Evolutionary conservation across 2,329 filamentous ascomycete species (phyloP), one percentile per base, ranked within the genome.

Genomic region (Xylariaceae sp.): DNA sequence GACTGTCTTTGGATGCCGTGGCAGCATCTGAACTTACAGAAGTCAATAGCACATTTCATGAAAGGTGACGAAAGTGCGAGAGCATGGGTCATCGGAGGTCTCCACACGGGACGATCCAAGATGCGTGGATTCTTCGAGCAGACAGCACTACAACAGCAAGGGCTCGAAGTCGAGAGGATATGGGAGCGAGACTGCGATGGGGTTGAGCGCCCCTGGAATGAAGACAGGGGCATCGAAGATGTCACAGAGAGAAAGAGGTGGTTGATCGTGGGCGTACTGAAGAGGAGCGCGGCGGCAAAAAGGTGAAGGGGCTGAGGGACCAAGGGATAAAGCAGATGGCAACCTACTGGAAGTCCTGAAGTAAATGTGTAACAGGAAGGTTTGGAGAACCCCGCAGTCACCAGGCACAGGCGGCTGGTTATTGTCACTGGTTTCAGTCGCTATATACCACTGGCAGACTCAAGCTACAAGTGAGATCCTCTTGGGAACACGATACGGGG

Each of bases 1-100:
- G 84, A 89, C 63, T 87, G 84, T 55, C 72, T 86, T 42, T 89
- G 85, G 84, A 87, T 88, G 81, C 76, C 79, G 2, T 75, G 74
- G 67, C 76, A 88, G 66, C 85, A 89, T 61, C 71, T 63, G n/a
- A 84, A 81, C 59, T 70, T 89, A 19, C 73, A 73, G 35, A 62
- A 57, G 32, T 85, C 81, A 18, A 78, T 87, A 56, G 62, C 71
- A 4, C 78, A 79, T 62, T 85, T 87, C 56, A 67, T 88, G 2
- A 56, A 50, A 15, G 51, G 60, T 9, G 61, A 56, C 3, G 52
- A 64, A 2, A 60, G 53, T 13, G 75, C 79, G 2, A 68, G 76
- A 26, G 74, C 80, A 38, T 79, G 81, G 64, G 76, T 83, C n/a
- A 71, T 87, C 6, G 83, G 78, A 1, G 84, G 82, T 0, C 87